Evolutionary conservation across 1,139 yeast genomes (phyloP), one percentile per base, ranked within the genome.

Genomic region (Nakaseomyces bracarensis): DNA sequence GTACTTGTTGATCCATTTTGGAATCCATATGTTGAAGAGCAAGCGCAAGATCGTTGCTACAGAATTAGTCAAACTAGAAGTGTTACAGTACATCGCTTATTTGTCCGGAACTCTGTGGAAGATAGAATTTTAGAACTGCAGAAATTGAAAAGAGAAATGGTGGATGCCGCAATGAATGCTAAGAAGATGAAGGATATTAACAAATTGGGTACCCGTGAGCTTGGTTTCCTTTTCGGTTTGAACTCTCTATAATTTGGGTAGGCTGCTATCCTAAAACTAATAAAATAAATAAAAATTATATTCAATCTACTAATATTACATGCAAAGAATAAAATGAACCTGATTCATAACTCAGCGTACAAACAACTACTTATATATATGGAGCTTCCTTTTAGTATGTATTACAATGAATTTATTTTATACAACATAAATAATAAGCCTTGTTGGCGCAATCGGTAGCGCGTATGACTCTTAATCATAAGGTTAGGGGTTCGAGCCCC

Each of bases 1-100:
- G 76, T 89, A 40, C 74, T 89, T 10, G 74, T 85, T 70, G 97
- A 89, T 60, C 96, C 96, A 13, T 89, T 86, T 59, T 89, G 97
- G 97, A 89, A 89, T 57, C 97, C 96, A 1, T 89, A 74, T 61
- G 95, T 89, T 3, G 97, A 89, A 63, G 95, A 84, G 38, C 97
- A 89, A 64, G 97, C 97, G 0, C 86, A 84, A 74, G 96, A 86
- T 61, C 75, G 98, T 51, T 94, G 93, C 5, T 91, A 91, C 64
- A 75, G 98, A 61, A 84, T 89, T 51, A 96, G 96, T 5, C 98
- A 89, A 64, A 73, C 74, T 26, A 69, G 76, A 44, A 79, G 79
- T 35, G 97, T 89, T 11, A 68, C 63, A 49, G 85, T 89, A 19
- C 81, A 87, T 61, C 71, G 86, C 50, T 64, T 89, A 16, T 71